Evolutionary conservation across 352 stramenopile genomes (phyloP).

Genomic region (Globisporangium camurandrum): DNA sequence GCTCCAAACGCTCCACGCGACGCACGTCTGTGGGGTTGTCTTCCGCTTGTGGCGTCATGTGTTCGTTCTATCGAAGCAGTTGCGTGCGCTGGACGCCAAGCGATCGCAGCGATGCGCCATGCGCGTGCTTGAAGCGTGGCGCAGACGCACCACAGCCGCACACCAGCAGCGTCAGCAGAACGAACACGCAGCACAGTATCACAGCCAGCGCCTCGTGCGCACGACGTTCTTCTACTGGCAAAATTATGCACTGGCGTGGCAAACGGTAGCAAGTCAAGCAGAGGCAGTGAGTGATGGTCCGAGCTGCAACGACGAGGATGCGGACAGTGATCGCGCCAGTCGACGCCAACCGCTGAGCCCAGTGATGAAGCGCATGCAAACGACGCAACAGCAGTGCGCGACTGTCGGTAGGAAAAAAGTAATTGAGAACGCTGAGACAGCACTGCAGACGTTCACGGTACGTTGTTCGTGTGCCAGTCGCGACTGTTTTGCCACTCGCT

Average conservation of each 20-base stretch:
- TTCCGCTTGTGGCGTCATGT: constrained; percentile 16
- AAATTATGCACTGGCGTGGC: constrained; percentile 68
- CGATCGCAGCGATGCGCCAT: constrained; percentile 5
- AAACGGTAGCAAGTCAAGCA: constrained; percentile 21
- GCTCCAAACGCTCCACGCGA: constrained; percentile 17
- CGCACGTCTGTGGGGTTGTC: constrained; percentile 14
- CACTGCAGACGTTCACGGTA: constrained; percentile 7
- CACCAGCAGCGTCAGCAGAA: constrained; percentile 9
- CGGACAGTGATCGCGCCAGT: constrained; percentile 3
- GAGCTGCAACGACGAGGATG: constrained; percentile 7
- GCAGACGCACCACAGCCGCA: background rate
- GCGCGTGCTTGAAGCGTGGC: constrained; percentile 14
- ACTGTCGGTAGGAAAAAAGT: too few species aligned
- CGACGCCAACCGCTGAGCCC: constrained; percentile 33
- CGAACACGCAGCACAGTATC: constrained; percentile 18
- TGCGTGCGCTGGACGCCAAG: constrained; percentile 1
- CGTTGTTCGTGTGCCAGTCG: too few species aligned
- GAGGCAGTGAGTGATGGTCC: background rate
- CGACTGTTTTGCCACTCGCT: background rate
- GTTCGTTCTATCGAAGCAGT: constrained; percentile 7
- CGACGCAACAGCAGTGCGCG: background rate
- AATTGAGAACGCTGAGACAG: too few species aligned
- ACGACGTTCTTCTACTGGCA: constrained; percentile 65
- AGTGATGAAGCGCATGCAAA: constrained; percentile 43
- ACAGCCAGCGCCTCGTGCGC: constrained; percentile 21